Evolutionary conservation across 139 green algal genomes (phyloP).

Genomic region (Chlamydomonas eustigma): DNA sequence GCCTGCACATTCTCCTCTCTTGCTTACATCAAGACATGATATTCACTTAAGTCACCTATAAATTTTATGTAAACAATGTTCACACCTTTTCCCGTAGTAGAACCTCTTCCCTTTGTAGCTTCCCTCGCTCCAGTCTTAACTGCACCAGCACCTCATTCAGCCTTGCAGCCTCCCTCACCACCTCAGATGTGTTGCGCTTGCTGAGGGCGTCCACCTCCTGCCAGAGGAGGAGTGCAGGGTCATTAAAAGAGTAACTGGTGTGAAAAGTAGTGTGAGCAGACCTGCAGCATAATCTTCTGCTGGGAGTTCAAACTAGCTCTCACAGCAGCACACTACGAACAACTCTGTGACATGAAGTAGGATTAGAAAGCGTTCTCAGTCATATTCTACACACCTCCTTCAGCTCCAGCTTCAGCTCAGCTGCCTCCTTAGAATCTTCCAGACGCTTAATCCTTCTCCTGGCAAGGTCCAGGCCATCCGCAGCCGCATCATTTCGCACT

Average conservation of each 20-base stretch:
- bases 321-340: too few relatives aligned
- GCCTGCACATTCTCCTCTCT: too few relatives aligned
- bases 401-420: slow-evolving; percentile 35
- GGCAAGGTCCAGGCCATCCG: slow-evolving; percentile 40
- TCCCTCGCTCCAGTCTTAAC: slow-evolving; percentile 41
- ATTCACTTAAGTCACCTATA: too few relatives aligned
- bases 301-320: too few relatives aligned
- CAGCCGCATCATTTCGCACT: slow-evolving; percentile 35
- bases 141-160: slow-evolving; percentile 43
- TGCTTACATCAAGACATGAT: too few relatives aligned
- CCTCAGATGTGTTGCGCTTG: neutral
- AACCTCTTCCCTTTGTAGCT: slow-evolving; percentile 42
- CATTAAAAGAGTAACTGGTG: too few relatives aligned
- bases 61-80: too few relatives aligned
- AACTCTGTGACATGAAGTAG: too few relatives aligned
- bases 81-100: slow-evolving; percentile 48
- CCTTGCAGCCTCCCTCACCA: slow-evolving; percentile 28
- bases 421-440: slow-evolving; percentile 32
- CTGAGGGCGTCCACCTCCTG: slow-evolving; percentile 5
- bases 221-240: too few relatives aligned
- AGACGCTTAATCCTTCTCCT: slow-evolving; percentile 24
- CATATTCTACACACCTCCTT: neutral
- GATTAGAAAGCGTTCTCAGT: too few relatives aligned
- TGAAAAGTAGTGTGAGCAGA: too few relatives aligned
- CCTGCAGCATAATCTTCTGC: too few relatives aligned